These are phyloP conservation scores for Pisolithus marmoratus DNA, from an alignment of 768 basidiomycete species.

Conservation along the genomic window DNA sequence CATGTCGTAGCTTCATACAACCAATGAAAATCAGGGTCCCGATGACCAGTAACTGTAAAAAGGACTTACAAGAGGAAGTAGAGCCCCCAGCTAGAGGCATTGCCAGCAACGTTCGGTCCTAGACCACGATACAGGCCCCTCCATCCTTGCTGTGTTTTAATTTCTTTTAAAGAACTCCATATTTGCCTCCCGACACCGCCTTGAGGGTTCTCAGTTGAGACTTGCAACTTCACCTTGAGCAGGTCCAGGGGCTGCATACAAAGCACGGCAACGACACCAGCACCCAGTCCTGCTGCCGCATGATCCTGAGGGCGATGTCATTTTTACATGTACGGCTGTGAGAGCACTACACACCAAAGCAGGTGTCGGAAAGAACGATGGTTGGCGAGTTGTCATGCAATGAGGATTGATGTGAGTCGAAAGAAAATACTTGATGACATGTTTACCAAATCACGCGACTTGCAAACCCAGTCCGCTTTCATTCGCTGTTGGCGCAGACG, in stretches of 20 bases:
- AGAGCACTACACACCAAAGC: constrained; percentile 22
- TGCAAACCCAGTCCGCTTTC: neutral
- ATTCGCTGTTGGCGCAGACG: neutral
- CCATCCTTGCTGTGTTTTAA: constrained; percentile 72
- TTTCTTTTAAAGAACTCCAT: constrained; percentile 66
- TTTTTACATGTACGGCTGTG: neutral
- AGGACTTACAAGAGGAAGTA: constrained; percentile 92
- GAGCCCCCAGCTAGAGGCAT: constrained; percentile 94
- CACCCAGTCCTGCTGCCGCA: constrained; percentile 89
- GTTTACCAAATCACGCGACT: neutral
- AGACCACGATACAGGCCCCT: constrained; percentile 87
- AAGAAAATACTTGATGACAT: neutral
- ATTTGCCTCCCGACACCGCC: constrained; percentile 69
- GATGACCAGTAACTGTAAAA: constrained; percentile 1
- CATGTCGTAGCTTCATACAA: constrained; percentile 73
- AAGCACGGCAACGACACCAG: constrained; percentile 86
- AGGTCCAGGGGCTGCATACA: constrained; percentile 98
- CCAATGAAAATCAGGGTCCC: constrained; percentile 1
- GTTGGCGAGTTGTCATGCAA: constrained; percentile 26
- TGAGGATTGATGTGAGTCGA: neutral
- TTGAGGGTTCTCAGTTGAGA: constrained; percentile 59
- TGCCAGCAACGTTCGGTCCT: constrained; percentile 86
- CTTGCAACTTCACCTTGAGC: constrained; percentile 91
- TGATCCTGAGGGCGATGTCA: constrained; percentile 62
- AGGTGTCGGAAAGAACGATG: constrained; percentile 39